Base-by-base conservation (phyloP, 1,139 yeast species). In the Saccharomycopsis hybrid region DNA sequence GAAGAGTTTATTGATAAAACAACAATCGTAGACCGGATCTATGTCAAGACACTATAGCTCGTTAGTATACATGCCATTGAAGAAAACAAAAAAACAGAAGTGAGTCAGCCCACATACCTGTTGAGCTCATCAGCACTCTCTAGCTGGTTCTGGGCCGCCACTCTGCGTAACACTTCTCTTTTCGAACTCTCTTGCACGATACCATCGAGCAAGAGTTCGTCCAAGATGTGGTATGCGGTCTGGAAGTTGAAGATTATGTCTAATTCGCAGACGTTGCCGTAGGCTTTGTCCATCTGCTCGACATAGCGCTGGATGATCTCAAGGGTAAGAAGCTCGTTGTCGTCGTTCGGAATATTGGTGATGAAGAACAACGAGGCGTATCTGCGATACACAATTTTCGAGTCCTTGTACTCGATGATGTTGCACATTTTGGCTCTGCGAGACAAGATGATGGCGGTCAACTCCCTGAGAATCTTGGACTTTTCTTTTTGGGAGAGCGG, bases 381-480 rank as follows among this genome's bases (percentile, higher is more conserved):
- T 56, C 98, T 75, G 58, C 96, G 76, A 65, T 92, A 92, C 3
- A 90, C 87, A 9, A 92, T 80, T 66, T 90, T 92, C 55, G 86
- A 79, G 62, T 88, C 96, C 58, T 82, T 82, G 64, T 89, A 88
- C 65, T 92, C 98, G 50, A 94, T 72, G 50, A 92, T 92, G 66
- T 92, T 94, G 67, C 98, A 90, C 97, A 92, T 90, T 66, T 87
- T 89, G 33, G 95, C 85, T 55, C 95, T 77, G 57, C 99, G 76
- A 29, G 89, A 76, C 46, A 94, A 77, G 32, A 92, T 87, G 47
- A 87, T 69, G 2, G 96, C 89, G 24, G 96, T 84, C 54, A 92
- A 76, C 60, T 94, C 97, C 59, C 89, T 77, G 54, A 86, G 83
- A 51, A 88, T 82, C 66, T 85, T 84, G 51, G 84, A 72, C 70